A percentile compares a stretch with the other conserved stretches of the same genome.
phyloP scores from a whole-genome alignment of 129 eudicot species.

The Erigeron canadensis region DNA sequence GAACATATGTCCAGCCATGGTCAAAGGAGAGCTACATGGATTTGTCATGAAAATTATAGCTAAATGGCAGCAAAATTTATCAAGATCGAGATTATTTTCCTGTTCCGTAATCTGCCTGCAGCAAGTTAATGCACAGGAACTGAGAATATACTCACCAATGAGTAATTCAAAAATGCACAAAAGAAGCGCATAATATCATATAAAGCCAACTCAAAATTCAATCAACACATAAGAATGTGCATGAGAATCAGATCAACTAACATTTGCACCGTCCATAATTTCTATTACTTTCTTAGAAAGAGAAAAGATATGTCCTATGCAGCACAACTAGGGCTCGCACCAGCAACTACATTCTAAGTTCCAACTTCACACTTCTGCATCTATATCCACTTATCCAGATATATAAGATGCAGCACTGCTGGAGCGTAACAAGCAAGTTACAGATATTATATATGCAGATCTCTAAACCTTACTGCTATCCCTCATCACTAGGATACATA shows the following conservation, averaged over 20 bases:
- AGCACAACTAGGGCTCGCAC: not conserved
- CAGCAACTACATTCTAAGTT: not conserved
- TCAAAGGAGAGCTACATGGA: slow-evolving; percentile 39
- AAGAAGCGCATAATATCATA: slow-evolving; percentile 29
- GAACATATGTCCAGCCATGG: slow-evolving; percentile 33
- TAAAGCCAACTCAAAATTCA: slow-evolving; percentile 18
- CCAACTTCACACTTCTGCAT: slow-evolving; percentile 3
- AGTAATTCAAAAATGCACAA: slow-evolving; percentile 40
- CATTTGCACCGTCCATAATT: not conserved
- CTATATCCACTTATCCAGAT: too few species aligned
- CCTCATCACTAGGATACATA: too few species aligned
- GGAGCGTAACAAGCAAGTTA: not conserved
- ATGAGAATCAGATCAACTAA: slow-evolving; percentile 11
- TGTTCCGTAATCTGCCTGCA: slow-evolving; percentile 52
- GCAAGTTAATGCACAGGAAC: slow-evolving; percentile 56
- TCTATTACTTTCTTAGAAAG: not conserved
- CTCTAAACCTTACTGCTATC: slow-evolving; percentile 11
- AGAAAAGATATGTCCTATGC: not conserved
- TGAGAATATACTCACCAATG: slow-evolving; percentile 45
- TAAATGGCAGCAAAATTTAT: slow-evolving; percentile 28
- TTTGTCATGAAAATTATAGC: slow-evolving; percentile 29
- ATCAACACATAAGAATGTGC: slow-evolving; percentile 19
- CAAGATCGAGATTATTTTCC: slow-evolving; percentile 40
- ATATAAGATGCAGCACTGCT: slow-evolving; percentile 1
- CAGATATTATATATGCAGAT: not conserved